Conservation (phyloP, 495 filamentous ascomycete genomes). For the Trichoderma parareesei region DNA sequence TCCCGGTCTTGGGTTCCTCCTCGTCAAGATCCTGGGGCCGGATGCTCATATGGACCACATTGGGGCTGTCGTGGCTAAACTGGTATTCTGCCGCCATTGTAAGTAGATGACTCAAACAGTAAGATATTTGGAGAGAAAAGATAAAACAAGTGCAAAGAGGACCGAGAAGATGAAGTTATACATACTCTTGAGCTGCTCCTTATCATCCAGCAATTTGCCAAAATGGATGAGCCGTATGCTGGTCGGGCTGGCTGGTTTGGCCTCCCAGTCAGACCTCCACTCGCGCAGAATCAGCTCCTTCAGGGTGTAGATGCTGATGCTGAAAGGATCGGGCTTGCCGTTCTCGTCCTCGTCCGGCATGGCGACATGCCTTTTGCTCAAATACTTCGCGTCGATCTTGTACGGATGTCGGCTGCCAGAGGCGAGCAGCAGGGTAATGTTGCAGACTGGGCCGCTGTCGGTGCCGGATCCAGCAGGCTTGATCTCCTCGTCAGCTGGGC, state of each 20-base stretch:
- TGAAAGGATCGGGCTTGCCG: conserved; percentile 64
- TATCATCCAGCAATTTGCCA: conserved; percentile 81
- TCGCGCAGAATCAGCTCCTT: conserved; percentile 89
- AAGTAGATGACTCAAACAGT: conserved; percentile 2
- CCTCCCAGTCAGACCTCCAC: conserved; percentile 88
- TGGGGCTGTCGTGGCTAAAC: conserved; percentile 60
- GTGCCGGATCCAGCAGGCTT: neutral
- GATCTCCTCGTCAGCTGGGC: conserved; percentile 7
- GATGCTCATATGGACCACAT: conserved; percentile 49
- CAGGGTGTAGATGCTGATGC: conserved; percentile 81
- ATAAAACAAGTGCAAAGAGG: neutral
- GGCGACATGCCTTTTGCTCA: conserved; percentile 66
- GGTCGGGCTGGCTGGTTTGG: conserved; percentile 70
- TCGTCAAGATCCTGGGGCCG: conserved; percentile 11
- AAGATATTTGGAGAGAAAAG: neutral
- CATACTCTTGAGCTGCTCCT: conserved; percentile 56
- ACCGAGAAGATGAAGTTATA: neutral
- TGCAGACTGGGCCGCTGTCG: conserved; percentile 17
- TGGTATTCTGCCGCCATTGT: conserved; percentile 55
- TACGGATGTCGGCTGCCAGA: conserved; percentile 80
- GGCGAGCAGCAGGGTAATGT: conserved; percentile 68
- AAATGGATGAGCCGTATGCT: conserved; percentile 84
- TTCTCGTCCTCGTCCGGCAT: conserved; percentile 51
- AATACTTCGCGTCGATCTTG: conserved; percentile 77
- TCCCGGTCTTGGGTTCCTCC: conserved; percentile 46